Conservation (phyloP, 2,329 filamentous ascomycete genomes). For the Ophiocordyceps robertsii region DNA sequence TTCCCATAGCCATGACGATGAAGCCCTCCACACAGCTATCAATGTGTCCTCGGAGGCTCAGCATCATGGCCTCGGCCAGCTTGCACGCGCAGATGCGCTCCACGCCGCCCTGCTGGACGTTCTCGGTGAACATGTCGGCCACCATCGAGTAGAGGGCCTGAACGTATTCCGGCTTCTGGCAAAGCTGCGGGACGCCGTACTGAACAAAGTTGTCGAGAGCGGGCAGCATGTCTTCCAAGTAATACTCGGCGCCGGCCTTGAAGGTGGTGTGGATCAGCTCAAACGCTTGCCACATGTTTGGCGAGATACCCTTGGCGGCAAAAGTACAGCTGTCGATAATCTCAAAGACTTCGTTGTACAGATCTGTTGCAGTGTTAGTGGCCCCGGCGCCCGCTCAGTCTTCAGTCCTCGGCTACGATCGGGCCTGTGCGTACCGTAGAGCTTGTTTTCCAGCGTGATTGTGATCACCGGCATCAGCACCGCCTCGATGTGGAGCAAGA, state of each 20-base stretch:
- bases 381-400: too few relatives aligned
- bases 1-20: conserved; percentile 75
- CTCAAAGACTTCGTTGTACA: conserved; percentile 98
- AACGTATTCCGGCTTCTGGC: conserved; percentile 75
- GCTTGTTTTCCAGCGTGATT: conserved; percentile 92
- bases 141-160: conserved; percentile 90
- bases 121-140: conserved; percentile 82
- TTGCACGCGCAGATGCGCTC: conserved; percentile 97
- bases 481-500: conserved; percentile 84
- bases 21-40: conserved; percentile 84
- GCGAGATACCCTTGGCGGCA: conserved; percentile 86
- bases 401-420: background rate
- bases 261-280: conserved; percentile 94
- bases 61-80: conserved; percentile 91
- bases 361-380: conserved; percentile 36
- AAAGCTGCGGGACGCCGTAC: conserved; percentile 69
- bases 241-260: conserved; percentile 91
- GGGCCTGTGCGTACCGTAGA: conserved; percentile 51
- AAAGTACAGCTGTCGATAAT: conserved; percentile 99
- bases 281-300: conserved; percentile 97
- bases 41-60: conserved; percentile 78
- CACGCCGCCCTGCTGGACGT: conserved; percentile 84
- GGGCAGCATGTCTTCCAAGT: conserved; percentile 96
- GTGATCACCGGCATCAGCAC: conserved; percentile 96
- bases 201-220: conserved; percentile 96